Evolutionary conservation across 2,329 filamentous ascomycete species (phyloP), one percentile per base, ranked within the genome.

Genomic region (Calonectria leucothoes): DNA sequence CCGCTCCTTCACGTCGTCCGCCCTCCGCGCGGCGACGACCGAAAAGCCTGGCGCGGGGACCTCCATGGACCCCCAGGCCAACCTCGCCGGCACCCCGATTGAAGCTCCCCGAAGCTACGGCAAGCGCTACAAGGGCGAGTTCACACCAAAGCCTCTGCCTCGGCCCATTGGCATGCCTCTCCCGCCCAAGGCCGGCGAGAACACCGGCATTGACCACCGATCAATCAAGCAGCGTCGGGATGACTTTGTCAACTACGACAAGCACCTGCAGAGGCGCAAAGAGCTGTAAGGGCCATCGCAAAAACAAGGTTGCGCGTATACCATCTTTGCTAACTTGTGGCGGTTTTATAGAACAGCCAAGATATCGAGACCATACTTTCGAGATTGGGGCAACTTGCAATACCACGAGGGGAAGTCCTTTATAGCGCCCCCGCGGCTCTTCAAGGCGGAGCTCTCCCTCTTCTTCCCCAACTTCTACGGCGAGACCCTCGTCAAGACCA

Each of bases 381-480:
- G 95, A 83, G 96, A 99, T 88, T 98, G 95, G 94, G 91, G 91
- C 73, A 97, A 97, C 85, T 91, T 98, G 84, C 89, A 89, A 66
- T 90, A 93, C 77, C 93, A 97, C 85, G 92, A 95, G 80, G 97
- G 97, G 81, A 99, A 99, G 85, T 95, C 95, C 29, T 99, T 98
- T 86, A 87, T 96, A 66, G 93, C 95, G 25, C 96, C 96, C 45
- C 91, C 94, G 5, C 89, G 93, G n/a, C 89, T 96, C 63, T 98
- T 98, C 89, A 94, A 93, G 81, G 90, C 90, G 76, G 94, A 97
- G 48, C 90, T 92, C 66, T 94, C 96, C 6, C 90, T 98, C 76
- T 98, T 94, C 88, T 98, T 99, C 86, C 97, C 97, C 57, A 99
- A 99, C 85, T 88, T 99, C 72, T 91, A 90, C 82, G 97, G 97